A percentile compares a stretch with the other conserved stretches of the same genome.
These are phyloP conservation scores for Zoysia japonica DNA, from an alignment of 176 grass and related monocot genomes.

Conservation along the genomic window DNA sequence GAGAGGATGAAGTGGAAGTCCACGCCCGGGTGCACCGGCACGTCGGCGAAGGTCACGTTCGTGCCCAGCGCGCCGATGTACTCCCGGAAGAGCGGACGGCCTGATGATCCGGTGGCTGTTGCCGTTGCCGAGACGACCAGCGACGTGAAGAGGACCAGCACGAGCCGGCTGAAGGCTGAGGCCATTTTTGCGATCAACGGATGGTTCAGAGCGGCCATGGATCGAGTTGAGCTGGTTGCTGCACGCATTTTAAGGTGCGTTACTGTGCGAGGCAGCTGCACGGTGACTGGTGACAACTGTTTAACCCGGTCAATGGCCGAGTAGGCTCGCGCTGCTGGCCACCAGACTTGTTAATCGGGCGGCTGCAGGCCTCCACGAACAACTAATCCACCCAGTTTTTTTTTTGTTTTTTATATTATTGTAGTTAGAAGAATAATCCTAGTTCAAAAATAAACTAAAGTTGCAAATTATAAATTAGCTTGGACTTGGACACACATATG, in stretches of 20 bases:
- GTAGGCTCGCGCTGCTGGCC: not conserved
- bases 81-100: slow-evolving; percentile 42
- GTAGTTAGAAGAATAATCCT: too few relatives aligned
- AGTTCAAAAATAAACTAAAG: too few relatives aligned
- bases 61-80: slow-evolving; percentile 45
- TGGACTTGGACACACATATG: too few relatives aligned
- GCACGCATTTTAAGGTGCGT: not conserved
- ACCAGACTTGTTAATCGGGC: not conserved
- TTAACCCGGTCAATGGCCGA: not conserved
- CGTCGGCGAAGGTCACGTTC: slow-evolving; percentile 47
- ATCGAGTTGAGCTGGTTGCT: not conserved
- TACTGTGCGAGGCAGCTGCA: not conserved
- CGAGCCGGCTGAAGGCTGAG: not conserved
- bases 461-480: too few relatives aligned
- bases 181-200: not conserved
- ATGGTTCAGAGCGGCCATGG: slow-evolving; percentile 5
- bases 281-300: not conserved
- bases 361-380: not conserved
- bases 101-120: not conserved
- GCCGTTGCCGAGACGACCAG: not conserved
- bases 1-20: slow-evolving; percentile 64
- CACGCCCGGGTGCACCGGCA: slow-evolving; percentile 46
- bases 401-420: too few relatives aligned
- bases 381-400: too few relatives aligned
- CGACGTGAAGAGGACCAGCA: not conserved